Base-by-base conservation (phyloP, 306 rosid genomes). In the Acmispon strigosus region DNA sequence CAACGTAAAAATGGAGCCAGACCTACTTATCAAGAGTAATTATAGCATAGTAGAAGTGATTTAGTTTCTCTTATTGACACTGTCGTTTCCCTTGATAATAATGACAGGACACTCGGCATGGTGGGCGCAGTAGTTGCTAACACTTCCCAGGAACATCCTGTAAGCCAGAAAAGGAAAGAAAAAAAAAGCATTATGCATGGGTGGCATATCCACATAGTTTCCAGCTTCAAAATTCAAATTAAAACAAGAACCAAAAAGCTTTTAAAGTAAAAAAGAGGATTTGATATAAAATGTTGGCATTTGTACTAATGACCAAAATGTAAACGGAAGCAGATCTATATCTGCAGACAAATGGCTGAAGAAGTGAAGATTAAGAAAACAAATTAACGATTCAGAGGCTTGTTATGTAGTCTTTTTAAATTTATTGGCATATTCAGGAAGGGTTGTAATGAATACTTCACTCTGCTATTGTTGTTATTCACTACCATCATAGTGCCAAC, bases 101-200 rank as follows among this genome's bases (percentile, higher is more conserved):
- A 82, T 81, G 41, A 93, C 89, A 2, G 98, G 90, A 73, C 98
- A 90, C 20, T 60, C 78, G 17, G 82, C 90, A 78, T 90, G 85
- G 78, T 87, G 88, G 66, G 88, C 79, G 41, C 96, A 93, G 64
- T 84, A 90, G 86, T 87, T 88, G 85, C 97, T 93, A 22, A 93
- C 96, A 80, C 98, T 93, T 73, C 93, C 98, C 71, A 93, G 76
- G 83, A 93, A 90, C 92, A 93, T 93, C 93, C 97, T 93, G 89
- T 14, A 11, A 44, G 22, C 48, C 62, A 51, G 17, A 17, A 43
- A 2, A 20, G 17, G 49, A 66, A 8, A 4, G 10, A 13, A 44
- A 51, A 16, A 20, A 57, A 32, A 32, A 6, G 37, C 37, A 32
- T 32, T 32, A 32, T 32, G 8, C 13, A 19, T 62, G 7, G 29